A percentile compares a stretch with the other conserved stretches of the same genome.
These are phyloP conservation scores for Xylaria scruposa DNA, from an alignment of 495 filamentous ascomycete genomes.

Conservation along the genomic window DNA sequence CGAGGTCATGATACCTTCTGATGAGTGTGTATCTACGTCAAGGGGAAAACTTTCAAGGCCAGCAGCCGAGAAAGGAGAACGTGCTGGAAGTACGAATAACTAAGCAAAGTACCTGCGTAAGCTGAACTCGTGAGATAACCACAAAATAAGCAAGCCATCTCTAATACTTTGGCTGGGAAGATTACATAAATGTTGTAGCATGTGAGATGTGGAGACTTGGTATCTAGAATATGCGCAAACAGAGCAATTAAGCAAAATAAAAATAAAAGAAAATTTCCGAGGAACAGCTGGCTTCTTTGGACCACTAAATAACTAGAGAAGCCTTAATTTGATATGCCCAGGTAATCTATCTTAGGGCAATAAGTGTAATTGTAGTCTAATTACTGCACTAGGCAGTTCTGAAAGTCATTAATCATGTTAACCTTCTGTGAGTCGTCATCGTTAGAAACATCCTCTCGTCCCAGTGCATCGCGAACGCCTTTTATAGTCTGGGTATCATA, in stretches of 20 bases:
- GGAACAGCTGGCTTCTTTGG: background rate
- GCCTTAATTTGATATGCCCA: too few species aligned
- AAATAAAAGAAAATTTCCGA: background rate
- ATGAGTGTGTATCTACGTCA: too few species aligned
- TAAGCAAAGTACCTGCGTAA: background rate
- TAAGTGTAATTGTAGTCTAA: background rate
- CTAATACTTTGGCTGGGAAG: too few species aligned
- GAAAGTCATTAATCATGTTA: background rate
- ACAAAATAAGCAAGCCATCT: background rate
- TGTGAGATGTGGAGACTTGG: background rate
- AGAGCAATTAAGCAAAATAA: background rate
- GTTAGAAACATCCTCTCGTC: background rate
- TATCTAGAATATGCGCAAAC: background rate
- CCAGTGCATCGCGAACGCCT: background rate
- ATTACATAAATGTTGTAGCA: background rate
- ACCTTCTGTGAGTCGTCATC: background rate
- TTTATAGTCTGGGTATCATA: slow-evolving; percentile 18
- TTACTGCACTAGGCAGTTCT: background rate
- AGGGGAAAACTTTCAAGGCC: background rate
- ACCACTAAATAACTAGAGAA: background rate
- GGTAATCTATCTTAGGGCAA: background rate
- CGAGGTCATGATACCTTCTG: too few species aligned
- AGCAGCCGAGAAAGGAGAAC: background rate
- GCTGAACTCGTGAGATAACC: background rate
- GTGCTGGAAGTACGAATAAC: background rate